A percentile compares a stretch with the other conserved stretches of the same genome.
Evolutionary conservation across 2,329 filamentous ascomycete genomes (phyloP).

Genomic region (Triangularia setosa): DNA sequence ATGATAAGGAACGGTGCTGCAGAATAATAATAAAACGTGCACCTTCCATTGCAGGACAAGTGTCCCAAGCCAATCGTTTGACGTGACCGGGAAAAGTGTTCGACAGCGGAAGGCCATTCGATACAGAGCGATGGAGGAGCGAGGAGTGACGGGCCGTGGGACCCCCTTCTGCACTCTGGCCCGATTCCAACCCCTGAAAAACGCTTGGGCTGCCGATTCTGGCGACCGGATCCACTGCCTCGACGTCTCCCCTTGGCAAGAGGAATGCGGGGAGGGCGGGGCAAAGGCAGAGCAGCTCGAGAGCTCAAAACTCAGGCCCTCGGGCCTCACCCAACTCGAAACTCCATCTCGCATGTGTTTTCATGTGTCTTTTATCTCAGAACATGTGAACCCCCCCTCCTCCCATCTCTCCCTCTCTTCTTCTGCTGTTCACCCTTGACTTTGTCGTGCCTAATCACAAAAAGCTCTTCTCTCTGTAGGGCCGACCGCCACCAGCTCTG

Average conservation of each 20-base stretch:
- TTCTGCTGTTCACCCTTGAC: no score
- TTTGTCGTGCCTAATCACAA: no score
- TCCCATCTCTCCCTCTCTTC: neutral
- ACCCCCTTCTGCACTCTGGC: neutral
- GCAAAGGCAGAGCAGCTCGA: neutral
- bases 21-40: neutral
- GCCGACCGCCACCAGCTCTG: neutral
- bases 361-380: neutral
- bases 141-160: neutral
- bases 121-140: neutral
- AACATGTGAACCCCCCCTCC: neutral
- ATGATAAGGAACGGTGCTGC: neutral
- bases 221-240: neutral
- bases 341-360: neutral
- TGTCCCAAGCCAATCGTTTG: neutral
- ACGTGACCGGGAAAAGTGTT: neutral
- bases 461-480: neutral
- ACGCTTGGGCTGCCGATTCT: slow-evolving; percentile 1
- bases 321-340: neutral
- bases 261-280: neutral
- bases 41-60: neutral
- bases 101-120: neutral
- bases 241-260: neutral
- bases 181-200: neutral
- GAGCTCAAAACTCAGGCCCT: neutral